Conservation (phyloP, 306 rosid species). For the Prunus mira region DNA sequence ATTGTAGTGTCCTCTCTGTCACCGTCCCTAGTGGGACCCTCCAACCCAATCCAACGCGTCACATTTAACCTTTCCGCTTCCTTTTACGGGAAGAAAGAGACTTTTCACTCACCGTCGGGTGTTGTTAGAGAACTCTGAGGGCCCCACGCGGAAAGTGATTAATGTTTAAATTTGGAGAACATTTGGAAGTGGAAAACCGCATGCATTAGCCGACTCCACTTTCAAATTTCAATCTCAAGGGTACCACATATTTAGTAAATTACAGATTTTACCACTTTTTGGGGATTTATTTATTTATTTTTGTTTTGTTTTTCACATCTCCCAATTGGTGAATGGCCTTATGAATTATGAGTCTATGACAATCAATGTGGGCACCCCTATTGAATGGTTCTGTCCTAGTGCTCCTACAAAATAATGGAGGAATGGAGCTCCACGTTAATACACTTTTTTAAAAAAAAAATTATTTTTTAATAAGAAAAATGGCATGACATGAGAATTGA, state of each 20-base stretch:
- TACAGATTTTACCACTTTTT: neutral
- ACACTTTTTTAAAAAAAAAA: no score
- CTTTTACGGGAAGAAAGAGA: neutral
- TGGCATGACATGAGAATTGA: neutral
- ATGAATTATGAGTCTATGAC: neutral
- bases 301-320: neutral
- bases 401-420: neutral
- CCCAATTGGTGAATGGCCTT: neutral
- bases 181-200: neutral
- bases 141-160: neutral
- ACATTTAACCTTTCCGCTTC: neutral
- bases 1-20: neutral
- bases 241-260: neutral
- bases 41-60: slow-evolving; percentile 6
- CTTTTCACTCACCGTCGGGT: neutral
- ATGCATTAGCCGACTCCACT: neutral
- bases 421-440: neutral
- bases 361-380: neutral
- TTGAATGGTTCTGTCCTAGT: neutral
- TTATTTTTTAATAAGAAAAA: no score
- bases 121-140: neutral
- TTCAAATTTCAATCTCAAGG: neutral
- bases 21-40: neutral
- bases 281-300: neutral
- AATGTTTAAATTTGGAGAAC: neutral